Evolutionary conservation across 2,329 filamentous ascomycete species (phyloP), one percentile per base, ranked within the genome.

Genomic region (Ceratocystis ficicola): DNA sequence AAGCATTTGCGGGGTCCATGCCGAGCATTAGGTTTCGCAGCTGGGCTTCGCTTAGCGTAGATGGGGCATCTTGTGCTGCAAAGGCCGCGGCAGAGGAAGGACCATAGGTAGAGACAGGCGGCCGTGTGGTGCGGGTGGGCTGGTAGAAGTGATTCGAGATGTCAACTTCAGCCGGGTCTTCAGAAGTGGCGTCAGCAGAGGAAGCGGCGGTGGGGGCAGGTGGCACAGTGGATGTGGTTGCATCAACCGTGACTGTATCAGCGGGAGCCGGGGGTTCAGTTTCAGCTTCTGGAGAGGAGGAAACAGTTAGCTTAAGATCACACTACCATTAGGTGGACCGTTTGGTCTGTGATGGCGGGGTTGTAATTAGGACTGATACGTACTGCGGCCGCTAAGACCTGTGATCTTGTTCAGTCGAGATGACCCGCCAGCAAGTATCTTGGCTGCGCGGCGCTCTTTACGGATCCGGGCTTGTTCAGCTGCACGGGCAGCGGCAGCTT

Each of bases 371-470:
- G 28, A 8, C 6, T 30, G 28, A 28, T 28, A 65, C 66, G 52
- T 63, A 67, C 66, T n/a, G 7, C 63, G 60, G 28, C 66, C 66
- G 44, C 63, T 63, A 5, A 68, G 32, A 1, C 86, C 85, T 12
- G 86, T 89, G 74, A 94, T 94, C 74, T 83, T 87, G 71, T 88
- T 86, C 68, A 94, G 76, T 68, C 89, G 79, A 48, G 85, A 81
- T 20, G 84, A 83, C 66, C 87, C 89, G 68, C 86, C 85, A 62
- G 86, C 84, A 71, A 82, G 83, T 75, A 92, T 85, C 79, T 92
- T 93, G 67, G 88, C 88, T 74, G 90, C 86, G 62, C 89, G 83
- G 48, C 88, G 84, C 74, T 92, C 88, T 74, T 90, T 89, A 70
- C 89, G 86, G 67, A 90, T 79, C 60, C 88, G 85, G 46, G 86